Base-by-base conservation (phyloP, 495 filamentous ascomycete species). In the Ascodesmis nigricans region DNA sequence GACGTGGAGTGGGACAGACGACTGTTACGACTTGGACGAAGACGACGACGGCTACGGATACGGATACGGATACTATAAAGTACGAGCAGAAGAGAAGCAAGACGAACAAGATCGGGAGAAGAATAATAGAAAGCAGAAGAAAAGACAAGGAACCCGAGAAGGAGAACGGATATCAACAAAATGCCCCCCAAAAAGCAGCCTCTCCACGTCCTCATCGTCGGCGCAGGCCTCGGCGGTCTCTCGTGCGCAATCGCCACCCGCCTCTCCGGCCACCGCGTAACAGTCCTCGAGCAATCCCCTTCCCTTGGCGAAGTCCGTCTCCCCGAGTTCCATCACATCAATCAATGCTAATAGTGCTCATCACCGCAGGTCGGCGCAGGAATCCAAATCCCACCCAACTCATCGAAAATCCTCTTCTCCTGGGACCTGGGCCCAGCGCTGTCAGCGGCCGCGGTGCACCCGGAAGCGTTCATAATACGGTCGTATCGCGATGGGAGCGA, bases 171-270 rank as follows among this genome's bases (percentile, higher is more conserved):
- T n/a, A n/a, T n/a, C n/a, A n/a, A n/a, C 20, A 24, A 19, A 6
- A 35, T 25, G 19, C 5, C 16, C n/a, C 11, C 6, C 18, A n/a
- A 31, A 31, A 8, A 8, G 27, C 21, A 37, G 18, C 35, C 35
- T 26, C 45, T 68, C 6, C 55, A 57, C 20, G 51, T 71, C 32
- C 38, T 58, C 23, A 41, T 68, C 34, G 55, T 63, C 10, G 64
- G 64, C 2, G 64, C 60, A 15, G 64, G 63, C 0, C 46, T 68
- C 1, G 63, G 64, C 6, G 65, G 65, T 19, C 43, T 69, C 7
- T 53, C 62, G 21, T 56, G 59, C 14, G 58, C 65, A 6, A 61
- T 69, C 42, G 61, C 57, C 2, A 52, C 64, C 10, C 43, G 52
- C 13, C 49, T 36, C 16, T 44, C 44, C 7, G 64, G 63, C 5